These are phyloP conservation scores for Saccharomycopsis olivae DNA, from an alignment of 805 yeast species.

Conservation along the genomic window DNA sequence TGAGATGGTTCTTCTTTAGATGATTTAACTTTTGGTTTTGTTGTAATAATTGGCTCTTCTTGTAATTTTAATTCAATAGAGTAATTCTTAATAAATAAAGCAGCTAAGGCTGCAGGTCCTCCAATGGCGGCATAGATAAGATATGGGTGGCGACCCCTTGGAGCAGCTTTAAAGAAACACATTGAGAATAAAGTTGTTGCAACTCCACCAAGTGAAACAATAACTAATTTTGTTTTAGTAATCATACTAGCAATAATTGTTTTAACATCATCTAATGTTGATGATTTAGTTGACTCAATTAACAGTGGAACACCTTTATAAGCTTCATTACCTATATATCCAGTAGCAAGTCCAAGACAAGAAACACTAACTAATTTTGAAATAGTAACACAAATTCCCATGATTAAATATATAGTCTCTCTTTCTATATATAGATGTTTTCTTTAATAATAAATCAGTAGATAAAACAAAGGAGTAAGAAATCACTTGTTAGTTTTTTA, in stretches of 20 bases:
- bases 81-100: constrained; percentile 22
- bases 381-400: constrained; percentile 45
- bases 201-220: constrained; percentile 33
- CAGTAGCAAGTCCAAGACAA: constrained; percentile 56
- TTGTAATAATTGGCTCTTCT: constrained; percentile 7
- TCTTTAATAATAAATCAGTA: neutral
- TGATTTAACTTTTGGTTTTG: constrained; percentile 20
- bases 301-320: constrained; percentile 10
- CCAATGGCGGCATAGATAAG: constrained; percentile 53
- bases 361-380: constrained; percentile 57
- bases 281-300: constrained; percentile 3
- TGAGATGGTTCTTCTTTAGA: constrained; percentile 29
- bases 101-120: constrained; percentile 33
- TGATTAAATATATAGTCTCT: constrained; percentile 20
- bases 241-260: constrained; percentile 18
- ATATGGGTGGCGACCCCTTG: constrained; percentile 58
- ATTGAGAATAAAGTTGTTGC: constrained; percentile 41
- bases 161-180: constrained; percentile 49
- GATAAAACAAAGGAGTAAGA: neutral
- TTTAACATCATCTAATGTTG: constrained; percentile 5
- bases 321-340: constrained; percentile 31
- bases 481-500: neutral
- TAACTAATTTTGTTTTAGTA: constrained; percentile 22
- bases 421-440: constrained; percentile 29
- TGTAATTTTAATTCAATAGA: constrained; percentile 22